phyloP scores from a whole-genome alignment of 2,329 filamentous ascomycete species.

The Septoria linicola region DNA sequence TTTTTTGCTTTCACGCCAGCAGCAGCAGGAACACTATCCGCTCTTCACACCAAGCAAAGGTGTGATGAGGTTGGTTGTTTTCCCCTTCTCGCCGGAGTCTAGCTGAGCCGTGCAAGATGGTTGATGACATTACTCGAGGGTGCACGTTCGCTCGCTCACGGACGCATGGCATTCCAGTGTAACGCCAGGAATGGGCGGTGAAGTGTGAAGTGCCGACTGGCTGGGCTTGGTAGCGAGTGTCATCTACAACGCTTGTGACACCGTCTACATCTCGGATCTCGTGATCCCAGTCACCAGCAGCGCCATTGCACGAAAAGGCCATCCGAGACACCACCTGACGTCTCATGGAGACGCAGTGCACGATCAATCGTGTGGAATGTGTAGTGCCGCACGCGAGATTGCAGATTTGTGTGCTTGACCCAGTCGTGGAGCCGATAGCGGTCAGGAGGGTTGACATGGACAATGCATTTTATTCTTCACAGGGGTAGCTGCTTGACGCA shows the following conservation, averaged over 20 bases:
- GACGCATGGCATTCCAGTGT: conserved; percentile 24
- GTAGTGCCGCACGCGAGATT: conserved; percentile 1
- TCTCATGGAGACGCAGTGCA: not conserved
- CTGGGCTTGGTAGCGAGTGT: conserved; percentile 27
- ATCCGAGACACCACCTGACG: not conserved
- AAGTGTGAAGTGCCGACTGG: conserved; percentile 29
- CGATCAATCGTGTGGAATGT: conserved; percentile 10
- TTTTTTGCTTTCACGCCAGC: not conserved
- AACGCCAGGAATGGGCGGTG: conserved; percentile 29
- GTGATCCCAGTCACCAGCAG: not conserved
- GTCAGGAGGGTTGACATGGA: conserved; percentile 19
- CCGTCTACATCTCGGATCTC: conserved; percentile 7
- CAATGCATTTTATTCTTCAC: conserved; percentile 28
- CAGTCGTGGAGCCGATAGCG: conserved; percentile 11
- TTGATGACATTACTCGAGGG: conserved; percentile 15
- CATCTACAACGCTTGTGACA: conserved; percentile 22
- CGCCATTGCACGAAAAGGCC: conserved; percentile 3
- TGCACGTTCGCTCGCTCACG: conserved; percentile 16
- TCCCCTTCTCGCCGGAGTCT: not conserved
- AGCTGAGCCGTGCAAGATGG: not conserved
- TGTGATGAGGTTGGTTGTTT: not conserved
- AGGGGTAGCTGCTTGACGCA: conserved; percentile 31
- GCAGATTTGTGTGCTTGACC: not conserved
- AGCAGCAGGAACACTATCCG: too few species aligned
- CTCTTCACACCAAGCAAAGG: too few species aligned